Conservation (phyloP, 2,329 filamentous ascomycete species). For the Metarhizium robertsii region DNA sequence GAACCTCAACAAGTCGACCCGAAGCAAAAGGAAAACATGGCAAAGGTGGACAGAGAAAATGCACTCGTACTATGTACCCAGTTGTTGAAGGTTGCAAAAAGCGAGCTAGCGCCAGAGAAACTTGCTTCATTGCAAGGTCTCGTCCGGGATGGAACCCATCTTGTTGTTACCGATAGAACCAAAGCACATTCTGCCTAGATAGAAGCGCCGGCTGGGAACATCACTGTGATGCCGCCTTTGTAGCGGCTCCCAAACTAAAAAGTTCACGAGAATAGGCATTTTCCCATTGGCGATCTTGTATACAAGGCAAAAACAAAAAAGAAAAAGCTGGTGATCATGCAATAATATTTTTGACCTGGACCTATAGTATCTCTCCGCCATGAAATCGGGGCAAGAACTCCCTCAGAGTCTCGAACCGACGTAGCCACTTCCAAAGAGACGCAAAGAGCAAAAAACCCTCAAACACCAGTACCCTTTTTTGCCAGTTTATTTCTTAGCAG, state of each 20-base stretch:
- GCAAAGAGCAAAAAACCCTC: constrained; percentile 32
- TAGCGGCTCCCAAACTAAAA: background rate
- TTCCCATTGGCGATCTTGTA: constrained; percentile 19
- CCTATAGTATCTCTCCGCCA: constrained; percentile 28
- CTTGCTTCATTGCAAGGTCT: constrained; percentile 36
- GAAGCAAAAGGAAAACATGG: constrained; percentile 33
- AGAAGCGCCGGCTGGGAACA: background rate
- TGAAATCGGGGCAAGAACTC: constrained; percentile 24
- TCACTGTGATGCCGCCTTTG: background rate
- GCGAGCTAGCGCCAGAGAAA: constrained; percentile 29
- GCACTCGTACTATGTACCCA: constrained; percentile 49
- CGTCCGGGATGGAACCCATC: constrained; percentile 38
- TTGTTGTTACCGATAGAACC: constrained; percentile 22
- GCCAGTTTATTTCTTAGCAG: constrained; percentile 70
- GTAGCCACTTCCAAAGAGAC: constrained; percentile 28
- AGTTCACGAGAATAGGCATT: background rate
- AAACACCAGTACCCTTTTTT: constrained; percentile 32
- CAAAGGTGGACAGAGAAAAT: constrained; percentile 50
- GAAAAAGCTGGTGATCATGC: constrained; percentile 29
- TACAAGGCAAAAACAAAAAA: constrained; percentile 15
- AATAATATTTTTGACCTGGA: constrained; percentile 32
- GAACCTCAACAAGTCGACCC: constrained; percentile 39
- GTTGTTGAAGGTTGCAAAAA: constrained; percentile 35
- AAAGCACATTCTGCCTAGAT: constrained; percentile 1
- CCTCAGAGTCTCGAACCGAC: constrained; percentile 27